Evolutionary conservation across 768 basidiomycete genomes (phyloP).

Genomic region (Favolaschia claudopus): DNA sequence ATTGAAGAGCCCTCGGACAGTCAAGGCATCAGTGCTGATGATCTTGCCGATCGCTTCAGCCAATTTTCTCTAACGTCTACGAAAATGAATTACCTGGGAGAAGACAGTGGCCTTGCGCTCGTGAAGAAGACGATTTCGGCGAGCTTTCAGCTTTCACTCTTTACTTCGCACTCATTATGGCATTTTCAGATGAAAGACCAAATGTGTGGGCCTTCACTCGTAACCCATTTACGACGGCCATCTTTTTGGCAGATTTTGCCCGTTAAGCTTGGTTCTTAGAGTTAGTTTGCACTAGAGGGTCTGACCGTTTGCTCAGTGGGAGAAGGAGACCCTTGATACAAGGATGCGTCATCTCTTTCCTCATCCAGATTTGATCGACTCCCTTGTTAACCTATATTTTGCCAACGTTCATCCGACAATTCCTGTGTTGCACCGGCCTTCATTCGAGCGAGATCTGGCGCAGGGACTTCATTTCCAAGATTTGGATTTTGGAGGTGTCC

Average conservation of each 20-base stretch:
- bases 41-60: neutral
- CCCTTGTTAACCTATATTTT: constrained; percentile 59
- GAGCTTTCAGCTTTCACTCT: neutral
- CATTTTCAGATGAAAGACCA: neutral
- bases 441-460: neutral
- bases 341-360: constrained; percentile 34
- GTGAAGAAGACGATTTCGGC: neutral
- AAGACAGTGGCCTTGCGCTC: neutral
- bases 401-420: constrained; percentile 44
- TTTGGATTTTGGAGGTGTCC: constrained; percentile 46
- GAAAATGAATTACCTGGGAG: neutral
- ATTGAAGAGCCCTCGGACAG: neutral
- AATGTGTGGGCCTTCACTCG: neutral
- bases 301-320: neutral
- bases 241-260: neutral
- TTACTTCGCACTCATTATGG: too few species aligned
- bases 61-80: neutral
- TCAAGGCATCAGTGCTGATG: neutral
- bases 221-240: neutral
- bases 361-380: constrained; percentile 40
- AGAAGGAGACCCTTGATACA: neutral
- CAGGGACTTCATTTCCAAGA: constrained; percentile 45
- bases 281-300: too few species aligned
- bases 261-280: neutral
- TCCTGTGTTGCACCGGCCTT: constrained; percentile 45